phyloP scores from a whole-genome alignment of 1,284 basidiomycete genomes.

The Uromyces viciae-fabae region DNA sequence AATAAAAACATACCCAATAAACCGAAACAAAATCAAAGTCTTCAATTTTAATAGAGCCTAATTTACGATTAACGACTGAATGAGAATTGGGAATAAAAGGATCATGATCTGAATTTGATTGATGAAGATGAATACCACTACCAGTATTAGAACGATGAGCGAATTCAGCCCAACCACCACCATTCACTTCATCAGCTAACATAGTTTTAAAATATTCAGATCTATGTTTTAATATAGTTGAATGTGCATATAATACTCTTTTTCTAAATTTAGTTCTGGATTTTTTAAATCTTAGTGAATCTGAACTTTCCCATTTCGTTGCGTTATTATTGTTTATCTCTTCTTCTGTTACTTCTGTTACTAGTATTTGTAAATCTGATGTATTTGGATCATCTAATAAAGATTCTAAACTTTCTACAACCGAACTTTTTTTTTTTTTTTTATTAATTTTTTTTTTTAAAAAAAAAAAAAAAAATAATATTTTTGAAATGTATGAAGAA shows the following conservation, averaged over 20 bases:
- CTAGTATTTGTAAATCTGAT: conserved; percentile 66
- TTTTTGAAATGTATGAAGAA: conserved; percentile 61
- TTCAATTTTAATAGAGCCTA: conserved; percentile 62
- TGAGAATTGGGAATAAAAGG: too few relatives aligned
- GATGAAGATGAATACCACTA: too few relatives aligned
- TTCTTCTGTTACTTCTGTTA: conserved; percentile 62
- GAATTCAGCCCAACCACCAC: conserved; percentile 64
- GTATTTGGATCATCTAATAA: conserved; percentile 54
- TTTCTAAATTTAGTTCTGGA: conserved; percentile 59
- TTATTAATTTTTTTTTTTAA: conserved; percentile 44
- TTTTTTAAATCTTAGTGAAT: background rate
- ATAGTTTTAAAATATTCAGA: conserved; percentile 78
- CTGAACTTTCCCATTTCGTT: background rate
- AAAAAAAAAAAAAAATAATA: conserved; percentile 64
- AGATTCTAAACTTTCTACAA: conserved; percentile 51
- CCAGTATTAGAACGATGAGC: conserved; percentile 30
- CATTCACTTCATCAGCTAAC: conserved; percentile 60
- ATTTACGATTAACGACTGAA: background rate
- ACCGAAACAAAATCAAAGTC: conserved; percentile 77
- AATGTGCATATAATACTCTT: conserved; percentile 73
- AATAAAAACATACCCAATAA: conserved; percentile 76
- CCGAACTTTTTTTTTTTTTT: conserved; percentile 58
- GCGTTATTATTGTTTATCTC: background rate
- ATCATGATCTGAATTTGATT: too few relatives aligned
- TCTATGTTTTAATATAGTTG: conserved; percentile 67